phyloP scores from a whole-genome alignment of 176 grass and related monocot genomes.

The Hordeum marinum region DNA sequence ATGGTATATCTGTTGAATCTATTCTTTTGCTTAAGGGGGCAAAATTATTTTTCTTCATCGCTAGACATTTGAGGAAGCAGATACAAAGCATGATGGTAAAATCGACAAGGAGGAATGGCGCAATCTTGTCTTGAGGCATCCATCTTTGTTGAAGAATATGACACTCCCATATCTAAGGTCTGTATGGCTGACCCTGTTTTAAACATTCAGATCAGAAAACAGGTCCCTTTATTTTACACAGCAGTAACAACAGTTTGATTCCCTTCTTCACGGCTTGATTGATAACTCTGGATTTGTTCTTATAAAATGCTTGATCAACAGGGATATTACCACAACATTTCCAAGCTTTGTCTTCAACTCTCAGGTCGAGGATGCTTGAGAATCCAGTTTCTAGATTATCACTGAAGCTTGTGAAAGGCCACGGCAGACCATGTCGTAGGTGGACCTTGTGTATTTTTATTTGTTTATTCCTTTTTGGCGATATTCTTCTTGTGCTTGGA shows the following conservation, averaged over 20 bases:
- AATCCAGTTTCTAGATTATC: not conserved
- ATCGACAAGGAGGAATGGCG: conserved; percentile 80
- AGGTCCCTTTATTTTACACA: not conserved
- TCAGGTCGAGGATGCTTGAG: conserved; percentile 47
- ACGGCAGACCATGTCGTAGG: not conserved
- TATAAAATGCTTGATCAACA: conserved; percentile 19
- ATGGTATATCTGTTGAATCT: conserved; percentile 24
- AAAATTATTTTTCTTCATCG: not conserved
- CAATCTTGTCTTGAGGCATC: conserved; percentile 66
- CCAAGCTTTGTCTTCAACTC: conserved; percentile 61
- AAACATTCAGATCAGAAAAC: not conserved
- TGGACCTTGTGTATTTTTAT: conserved; percentile 22
- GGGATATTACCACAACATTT: conserved; percentile 58
- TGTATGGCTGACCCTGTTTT: not conserved
- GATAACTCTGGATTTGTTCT: not conserved
- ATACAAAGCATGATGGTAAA: conserved; percentile 75
- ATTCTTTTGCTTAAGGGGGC: conserved; percentile 6
- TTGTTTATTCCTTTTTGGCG: conserved; percentile 20
- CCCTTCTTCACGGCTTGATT: not conserved
- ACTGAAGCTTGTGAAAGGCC: not conserved
- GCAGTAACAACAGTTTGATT: not conserved
- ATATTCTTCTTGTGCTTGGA: conserved; percentile 12
- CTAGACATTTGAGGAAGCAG: conserved; percentile 75
- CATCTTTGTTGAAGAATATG: conserved; percentile 85
- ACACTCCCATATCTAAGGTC: conserved; percentile 69